Base-by-base conservation (phyloP, 1,284 basidiomycete genomes). In the Microbotryum lychnidis-dioicae region DNA sequence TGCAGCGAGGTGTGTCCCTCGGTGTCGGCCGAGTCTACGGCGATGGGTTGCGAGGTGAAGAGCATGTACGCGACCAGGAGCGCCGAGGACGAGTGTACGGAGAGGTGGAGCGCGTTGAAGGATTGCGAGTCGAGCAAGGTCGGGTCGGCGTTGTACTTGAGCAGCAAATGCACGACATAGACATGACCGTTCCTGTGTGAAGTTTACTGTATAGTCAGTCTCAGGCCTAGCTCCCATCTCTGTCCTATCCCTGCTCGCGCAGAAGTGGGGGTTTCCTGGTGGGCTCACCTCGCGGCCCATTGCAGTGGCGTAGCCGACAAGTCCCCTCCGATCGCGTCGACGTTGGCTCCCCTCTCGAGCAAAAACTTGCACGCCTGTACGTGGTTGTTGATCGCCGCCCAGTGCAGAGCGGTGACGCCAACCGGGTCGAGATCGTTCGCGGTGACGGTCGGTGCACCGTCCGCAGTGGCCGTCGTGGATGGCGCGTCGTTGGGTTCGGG, bases 1-100 rank as follows among this genome's bases (percentile, higher is more conserved):
- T 97, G 97, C 57, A 99, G 81, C 0, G 90, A 82, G 0, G 94
- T 97, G 73, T 98, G 96, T 0, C 94, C 94, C 47, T 92, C 89
- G 1, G 84, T 79, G 75, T 99, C 96, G 50, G 85, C 82, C 50
- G 87, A 86, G 73, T 96, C 91, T 56, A 94, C 86, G 44, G 84
- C 85, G 64, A 96, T 83, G 2, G 91, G 89, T 61, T 76, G 75
- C 2, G 76, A 60, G 20, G 65, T 65, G 55, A 57, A 53, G 3
- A 96, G 82, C 48, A 98, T 82, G 75, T 96, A 97, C 20, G 97
- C 78, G 44, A 98, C 76, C 0, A 94, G 87, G 91, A 97, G 96
- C 64, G 97, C 88, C 2, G 86, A 86, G 4, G 87, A 91, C 0
- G 89, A 92, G 74, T 99, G 96, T 0, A 91, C 94, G 61, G 91